Conservation (phyloP, 2,329 filamentous ascomycete species). For the Ascochyta koolunga region DNA sequence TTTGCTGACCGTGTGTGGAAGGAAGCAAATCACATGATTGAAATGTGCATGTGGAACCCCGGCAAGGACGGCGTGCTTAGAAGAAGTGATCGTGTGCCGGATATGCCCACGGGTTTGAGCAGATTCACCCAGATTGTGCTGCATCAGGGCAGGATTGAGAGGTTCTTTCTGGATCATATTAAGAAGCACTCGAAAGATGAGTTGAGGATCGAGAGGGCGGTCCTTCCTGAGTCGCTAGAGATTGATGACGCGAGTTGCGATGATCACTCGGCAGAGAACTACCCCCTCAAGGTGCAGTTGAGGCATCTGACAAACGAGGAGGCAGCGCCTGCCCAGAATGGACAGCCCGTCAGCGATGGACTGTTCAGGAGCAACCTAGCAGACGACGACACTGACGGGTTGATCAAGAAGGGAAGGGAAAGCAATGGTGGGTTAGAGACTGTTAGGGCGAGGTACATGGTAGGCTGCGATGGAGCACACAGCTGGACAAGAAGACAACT, state of each 20-base stretch:
- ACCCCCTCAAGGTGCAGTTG: constrained; percentile 67
- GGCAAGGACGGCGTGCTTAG: constrained; percentile 62
- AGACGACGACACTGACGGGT: constrained; percentile 62
- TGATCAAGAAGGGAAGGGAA: constrained; percentile 51
- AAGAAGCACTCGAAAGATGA: constrained; percentile 60
- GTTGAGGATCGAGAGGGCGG: constrained; percentile 62
- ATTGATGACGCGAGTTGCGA: constrained; percentile 60
- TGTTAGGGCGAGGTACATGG: constrained; percentile 66
- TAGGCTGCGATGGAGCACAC: constrained; percentile 73
- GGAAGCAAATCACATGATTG: constrained; percentile 72
- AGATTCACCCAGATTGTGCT: constrained; percentile 70
- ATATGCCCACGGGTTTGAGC: constrained; percentile 66
- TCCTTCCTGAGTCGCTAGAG: constrained; percentile 62
- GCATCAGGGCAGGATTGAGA: constrained; percentile 74
- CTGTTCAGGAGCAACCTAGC: constrained; percentile 66
- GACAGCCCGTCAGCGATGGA: constrained; percentile 53
- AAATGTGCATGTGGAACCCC: constrained; percentile 64
- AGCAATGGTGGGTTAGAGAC: constrained; percentile 49
- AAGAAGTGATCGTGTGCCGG: constrained; percentile 65
- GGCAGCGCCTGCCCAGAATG: constrained; percentile 57
- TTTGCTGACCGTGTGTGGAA: constrained; percentile 69
- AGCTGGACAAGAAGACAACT: constrained; percentile 67
- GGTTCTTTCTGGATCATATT: constrained; percentile 68
- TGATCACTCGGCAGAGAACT: constrained; percentile 53
- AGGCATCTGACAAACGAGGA: constrained; percentile 65